These are phyloP conservation scores for Diatrype stigma DNA, from an alignment of 2,329 filamentous ascomycete species.

Conservation along the genomic window DNA sequence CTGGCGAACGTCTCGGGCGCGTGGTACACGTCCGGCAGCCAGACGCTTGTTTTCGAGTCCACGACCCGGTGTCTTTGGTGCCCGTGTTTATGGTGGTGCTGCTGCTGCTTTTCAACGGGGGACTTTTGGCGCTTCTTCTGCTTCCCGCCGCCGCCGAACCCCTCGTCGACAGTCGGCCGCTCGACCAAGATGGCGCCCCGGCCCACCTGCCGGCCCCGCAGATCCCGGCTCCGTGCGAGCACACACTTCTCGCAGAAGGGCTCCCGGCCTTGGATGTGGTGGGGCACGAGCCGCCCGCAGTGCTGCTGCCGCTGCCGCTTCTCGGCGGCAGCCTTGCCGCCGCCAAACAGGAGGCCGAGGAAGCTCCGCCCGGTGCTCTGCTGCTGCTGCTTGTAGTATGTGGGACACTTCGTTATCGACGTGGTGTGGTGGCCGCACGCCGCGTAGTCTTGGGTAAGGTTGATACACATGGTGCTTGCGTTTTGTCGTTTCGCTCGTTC, in stretches of 20 bases:
- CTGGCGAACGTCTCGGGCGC: constrained; percentile 14
- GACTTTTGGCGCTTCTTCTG: constrained; percentile 1
- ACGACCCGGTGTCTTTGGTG: constrained; percentile 5
- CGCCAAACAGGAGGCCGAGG: constrained; percentile 13
- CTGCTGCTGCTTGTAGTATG: constrained; percentile 13
- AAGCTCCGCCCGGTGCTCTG: constrained; percentile 14
- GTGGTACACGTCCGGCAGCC: constrained; percentile 18
- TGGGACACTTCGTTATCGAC: constrained; percentile 15
- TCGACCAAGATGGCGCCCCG: constrained; percentile 17
- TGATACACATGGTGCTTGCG: constrained; percentile 18
- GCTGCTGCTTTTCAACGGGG: constrained; percentile 4
- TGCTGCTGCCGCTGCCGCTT: constrained; percentile 8
- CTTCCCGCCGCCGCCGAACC: constrained; percentile 7
- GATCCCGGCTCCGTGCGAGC: constrained; percentile 3
- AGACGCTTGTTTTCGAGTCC: constrained; percentile 10
- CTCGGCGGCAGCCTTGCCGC: too few species aligned
- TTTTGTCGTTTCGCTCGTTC: too few species aligned
- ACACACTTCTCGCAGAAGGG: constrained; percentile 18
- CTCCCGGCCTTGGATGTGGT: constrained; percentile 6
- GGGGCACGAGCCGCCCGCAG: constrained; percentile 20
- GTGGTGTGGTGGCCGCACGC: constrained; percentile 18
- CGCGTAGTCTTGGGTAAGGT: constrained; percentile 14
- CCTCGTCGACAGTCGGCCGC: constrained; percentile 9
- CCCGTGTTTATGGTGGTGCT: too few species aligned
- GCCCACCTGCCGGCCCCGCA: constrained; percentile 12